A percentile compares a stretch with the other conserved stretches of the same genome.
Evolutionary conservation across 768 basidiomycete species (phyloP).

Genomic region (Xerocomellus chrysenteron): DNA sequence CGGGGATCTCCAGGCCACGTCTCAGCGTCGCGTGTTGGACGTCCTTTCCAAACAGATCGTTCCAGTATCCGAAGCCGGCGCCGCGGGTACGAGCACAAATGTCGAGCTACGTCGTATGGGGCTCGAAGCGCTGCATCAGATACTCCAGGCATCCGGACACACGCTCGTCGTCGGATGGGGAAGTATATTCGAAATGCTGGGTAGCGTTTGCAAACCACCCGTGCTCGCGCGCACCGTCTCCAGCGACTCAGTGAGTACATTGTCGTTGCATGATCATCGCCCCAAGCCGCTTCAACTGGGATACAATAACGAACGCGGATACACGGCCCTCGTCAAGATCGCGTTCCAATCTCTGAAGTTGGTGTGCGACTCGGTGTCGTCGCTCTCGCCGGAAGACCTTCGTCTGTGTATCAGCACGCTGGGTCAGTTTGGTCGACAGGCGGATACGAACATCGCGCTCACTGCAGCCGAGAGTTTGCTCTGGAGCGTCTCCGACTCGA

Average conservation of each 20-base stretch:
- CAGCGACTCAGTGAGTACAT: slow-evolving; percentile 42
- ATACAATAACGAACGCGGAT: slow-evolving; percentile 64
- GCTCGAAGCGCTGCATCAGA: slow-evolving; percentile 83
- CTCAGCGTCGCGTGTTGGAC: slow-evolving; percentile 82
- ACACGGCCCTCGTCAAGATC: slow-evolving; percentile 78
- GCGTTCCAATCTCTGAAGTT: slow-evolving; percentile 93
- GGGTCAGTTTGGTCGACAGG: slow-evolving; percentile 87
- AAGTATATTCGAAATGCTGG: slow-evolving; percentile 88
- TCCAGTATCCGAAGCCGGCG: slow-evolving; percentile 36
- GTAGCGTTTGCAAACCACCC: slow-evolving; percentile 75
- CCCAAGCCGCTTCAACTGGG: slow-evolving; percentile 52
- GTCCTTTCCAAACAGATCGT: slow-evolving; percentile 82
- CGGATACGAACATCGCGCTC: slow-evolving; percentile 93
- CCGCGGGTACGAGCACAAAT: slow-evolving; percentile 44
- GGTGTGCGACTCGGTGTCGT: slow-evolving; percentile 89
- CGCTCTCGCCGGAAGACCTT: slow-evolving; percentile 76
- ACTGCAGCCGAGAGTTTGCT: slow-evolving; percentile 91
- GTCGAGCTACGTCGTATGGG: slow-evolving; percentile 88
- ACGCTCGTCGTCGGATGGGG: slow-evolving; percentile 93
- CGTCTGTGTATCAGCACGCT: slow-evolving; percentile 88
- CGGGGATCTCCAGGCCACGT: slow-evolving; percentile 61
- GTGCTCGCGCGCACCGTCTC: slow-evolving; percentile 37
- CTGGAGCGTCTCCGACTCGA: slow-evolving; percentile 95
- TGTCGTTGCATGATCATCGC: slow-evolving; percentile 39
- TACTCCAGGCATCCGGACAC: slow-evolving; percentile 89